Conservation (phyloP, 352 stramenopile genomes). For the Phytophthora chlamydospora region DNA sequence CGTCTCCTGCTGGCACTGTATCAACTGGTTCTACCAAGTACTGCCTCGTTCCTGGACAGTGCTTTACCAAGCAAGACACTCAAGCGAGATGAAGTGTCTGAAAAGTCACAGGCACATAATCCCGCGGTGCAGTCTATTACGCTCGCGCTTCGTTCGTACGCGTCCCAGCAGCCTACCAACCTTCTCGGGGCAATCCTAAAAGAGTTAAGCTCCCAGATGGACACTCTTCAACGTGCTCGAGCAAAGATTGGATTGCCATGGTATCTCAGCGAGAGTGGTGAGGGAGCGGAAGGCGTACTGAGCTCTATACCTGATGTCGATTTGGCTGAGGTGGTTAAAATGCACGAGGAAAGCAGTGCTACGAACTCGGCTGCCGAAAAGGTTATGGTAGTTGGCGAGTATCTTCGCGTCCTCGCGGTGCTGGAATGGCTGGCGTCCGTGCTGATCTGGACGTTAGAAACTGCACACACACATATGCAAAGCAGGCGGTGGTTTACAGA, state of each 20-base stretch:
- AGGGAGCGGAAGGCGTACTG: slow-evolving; percentile 65
- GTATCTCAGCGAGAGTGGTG: slow-evolving; percentile 50
- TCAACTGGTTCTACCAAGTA: slow-evolving; percentile 84
- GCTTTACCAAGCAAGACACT: slow-evolving; percentile 34
- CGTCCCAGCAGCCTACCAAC: slow-evolving; percentile 85
- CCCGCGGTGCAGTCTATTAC: slow-evolving; percentile 90
- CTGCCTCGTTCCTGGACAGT: slow-evolving; percentile 79
- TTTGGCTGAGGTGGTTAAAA: slow-evolving; percentile 47
- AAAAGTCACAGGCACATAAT: slow-evolving; percentile 73
- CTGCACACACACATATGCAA: slow-evolving; percentile 71
- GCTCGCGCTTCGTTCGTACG: slow-evolving; percentile 88
- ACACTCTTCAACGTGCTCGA: slow-evolving; percentile 46
- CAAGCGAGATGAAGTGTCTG: slow-evolving; percentile 6
- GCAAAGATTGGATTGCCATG: slow-evolving; percentile 48
- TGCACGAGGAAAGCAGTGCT: slow-evolving; percentile 20
- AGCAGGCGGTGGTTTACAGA: slow-evolving; percentile 83
- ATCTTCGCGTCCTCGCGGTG: slow-evolving; percentile 68
- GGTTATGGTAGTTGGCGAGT: slow-evolving; percentile 58
- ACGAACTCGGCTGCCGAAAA: slow-evolving; percentile 34
- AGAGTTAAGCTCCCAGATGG: slow-evolving; percentile 63
- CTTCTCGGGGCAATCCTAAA: slow-evolving; percentile 74
- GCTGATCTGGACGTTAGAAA: slow-evolving; percentile 81
- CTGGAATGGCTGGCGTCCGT: slow-evolving; percentile 84
- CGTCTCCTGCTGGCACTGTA: slow-evolving; percentile 91
- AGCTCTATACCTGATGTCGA: slow-evolving; percentile 67